Percentiles rank a stretch among this genome's conserved stretches.
Evolutionary conservation across 768 basidiomycete genomes (phyloP).

Genomic region (Coprinopsis marcescibilis): DNA sequence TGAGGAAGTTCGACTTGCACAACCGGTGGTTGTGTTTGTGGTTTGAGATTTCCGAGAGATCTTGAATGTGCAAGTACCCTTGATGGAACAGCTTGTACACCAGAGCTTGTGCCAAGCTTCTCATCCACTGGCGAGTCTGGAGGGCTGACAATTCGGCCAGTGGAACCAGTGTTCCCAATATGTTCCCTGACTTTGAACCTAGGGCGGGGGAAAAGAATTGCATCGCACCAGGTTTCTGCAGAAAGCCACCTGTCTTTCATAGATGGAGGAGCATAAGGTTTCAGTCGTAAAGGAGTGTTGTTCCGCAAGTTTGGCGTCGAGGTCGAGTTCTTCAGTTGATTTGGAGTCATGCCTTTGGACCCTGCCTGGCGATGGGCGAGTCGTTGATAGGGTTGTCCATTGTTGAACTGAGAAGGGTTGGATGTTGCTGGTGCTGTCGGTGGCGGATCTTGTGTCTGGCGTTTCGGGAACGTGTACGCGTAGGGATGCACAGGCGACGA

Average conservation of each 20-base stretch:
- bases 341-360: slow-evolving; percentile 12
- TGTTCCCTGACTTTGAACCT: slow-evolving; percentile 51
- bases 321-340: slow-evolving; percentile 44
- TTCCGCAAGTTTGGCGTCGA: slow-evolving; percentile 62
- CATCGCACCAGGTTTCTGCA: slow-evolving; percentile 80
- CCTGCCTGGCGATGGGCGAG: slow-evolving; percentile 10
- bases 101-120: slow-evolving; percentile 10
- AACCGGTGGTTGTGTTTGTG: slow-evolving; percentile 8
- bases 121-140: slow-evolving; percentile 37
- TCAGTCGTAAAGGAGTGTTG: neutral
- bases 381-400: slow-evolving; percentile 16
- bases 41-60: slow-evolving; percentile 34
- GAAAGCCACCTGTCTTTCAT: slow-evolving; percentile 62
- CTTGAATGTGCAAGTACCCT: slow-evolving; percentile 46
- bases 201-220: slow-evolving; percentile 70
- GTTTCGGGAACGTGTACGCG: slow-evolving; percentile 34
- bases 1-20: neutral
- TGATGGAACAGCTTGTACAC: slow-evolving; percentile 29
- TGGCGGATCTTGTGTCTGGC: slow-evolving; percentile 1
- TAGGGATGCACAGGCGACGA: slow-evolving; percentile 42
- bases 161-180: slow-evolving; percentile 13
- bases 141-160: slow-evolving; percentile 41
- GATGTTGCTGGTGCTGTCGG: slow-evolving; percentile 8
- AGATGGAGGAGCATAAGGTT: slow-evolving; percentile 21
- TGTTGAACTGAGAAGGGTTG: neutral